Conservation (phyloP, 1,284 basidiomycete genomes). For the Pholiota adiposa region DNA sequence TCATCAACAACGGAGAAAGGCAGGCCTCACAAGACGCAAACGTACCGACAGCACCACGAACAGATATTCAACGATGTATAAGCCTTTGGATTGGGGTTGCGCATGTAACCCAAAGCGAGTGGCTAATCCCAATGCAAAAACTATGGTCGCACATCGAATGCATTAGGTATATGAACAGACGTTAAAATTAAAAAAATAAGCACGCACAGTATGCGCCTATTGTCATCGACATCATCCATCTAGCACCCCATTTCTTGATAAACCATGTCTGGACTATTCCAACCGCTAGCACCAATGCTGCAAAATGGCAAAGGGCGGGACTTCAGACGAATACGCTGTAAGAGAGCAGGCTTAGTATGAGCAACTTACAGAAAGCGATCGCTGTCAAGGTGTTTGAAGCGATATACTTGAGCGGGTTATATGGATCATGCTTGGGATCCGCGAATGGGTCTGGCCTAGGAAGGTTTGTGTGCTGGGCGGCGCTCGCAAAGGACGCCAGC, state of each 20-base stretch:
- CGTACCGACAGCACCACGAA: constrained; percentile 66
- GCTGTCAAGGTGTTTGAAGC: constrained; percentile 59
- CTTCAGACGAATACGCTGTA: background rate
- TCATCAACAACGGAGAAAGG: background rate
- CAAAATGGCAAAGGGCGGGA: background rate
- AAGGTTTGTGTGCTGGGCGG: constrained; percentile 19
- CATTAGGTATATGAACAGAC: background rate
- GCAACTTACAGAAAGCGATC: constrained; percentile 51
- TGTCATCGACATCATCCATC: constrained; percentile 68
- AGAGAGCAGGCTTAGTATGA: background rate
- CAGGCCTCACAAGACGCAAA: background rate
- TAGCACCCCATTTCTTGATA: constrained; percentile 53
- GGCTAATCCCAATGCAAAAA: constrained; percentile 55
- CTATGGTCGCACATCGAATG: constrained; percentile 28
- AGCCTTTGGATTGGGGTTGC: constrained; percentile 46
- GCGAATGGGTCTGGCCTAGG: constrained; percentile 48
- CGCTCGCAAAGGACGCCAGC: constrained; percentile 6
- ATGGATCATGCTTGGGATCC: constrained; percentile 57
- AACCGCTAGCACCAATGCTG: constrained; percentile 54
- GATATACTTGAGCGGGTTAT: constrained; percentile 66
- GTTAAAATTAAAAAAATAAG: background rate
- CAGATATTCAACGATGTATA: constrained; percentile 65
- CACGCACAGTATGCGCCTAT: constrained; percentile 63
- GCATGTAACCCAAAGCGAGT: constrained; percentile 52
- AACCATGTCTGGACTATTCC: constrained; percentile 55